Percentiles rank a stretch among this genome's conserved stretches.
These are phyloP conservation scores for Ceratobasidium papillatum DNA, from an alignment of 1,284 basidiomycete genomes.

Conservation along the genomic window DNA sequence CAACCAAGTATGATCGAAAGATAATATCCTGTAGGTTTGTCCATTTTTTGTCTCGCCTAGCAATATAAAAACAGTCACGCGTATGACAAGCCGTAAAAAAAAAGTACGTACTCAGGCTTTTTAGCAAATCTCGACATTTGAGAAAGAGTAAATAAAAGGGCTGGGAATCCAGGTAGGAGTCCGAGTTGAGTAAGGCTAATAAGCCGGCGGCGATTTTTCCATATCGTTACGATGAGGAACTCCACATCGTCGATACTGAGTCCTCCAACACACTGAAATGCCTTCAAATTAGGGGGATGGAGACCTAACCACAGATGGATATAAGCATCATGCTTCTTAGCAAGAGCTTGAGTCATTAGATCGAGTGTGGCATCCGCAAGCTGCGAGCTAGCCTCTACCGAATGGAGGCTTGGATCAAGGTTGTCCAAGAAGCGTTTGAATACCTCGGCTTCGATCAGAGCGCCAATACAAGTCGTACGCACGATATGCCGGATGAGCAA, in stretches of 20 bases:
- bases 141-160: not conserved
- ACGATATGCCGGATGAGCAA: constrained; percentile 14
- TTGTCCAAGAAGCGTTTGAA: not conserved
- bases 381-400: not conserved
- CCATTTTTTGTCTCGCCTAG: not conserved
- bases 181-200: not conserved
- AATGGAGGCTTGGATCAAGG: not conserved
- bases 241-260: constrained; percentile 1
- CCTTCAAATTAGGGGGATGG: not conserved
- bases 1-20: constrained; percentile 11
- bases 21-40: not conserved
- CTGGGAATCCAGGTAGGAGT: constrained; percentile 14
- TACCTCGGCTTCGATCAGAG: not conserved
- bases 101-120: not conserved
- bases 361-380: not conserved
- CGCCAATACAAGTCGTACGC: constrained; percentile 11
- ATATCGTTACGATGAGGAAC: not conserved
- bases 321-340: not conserved
- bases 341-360: not conserved
- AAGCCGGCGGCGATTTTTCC: not conserved
- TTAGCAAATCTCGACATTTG: not conserved
- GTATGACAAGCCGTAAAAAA: no score
- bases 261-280: constrained; percentile 8
- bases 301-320: not conserved
- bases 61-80: not conserved